Evolutionary conservation across 1,284 basidiomycete genomes (phyloP).

Genomic region (Rhodotorula sp.): DNA sequence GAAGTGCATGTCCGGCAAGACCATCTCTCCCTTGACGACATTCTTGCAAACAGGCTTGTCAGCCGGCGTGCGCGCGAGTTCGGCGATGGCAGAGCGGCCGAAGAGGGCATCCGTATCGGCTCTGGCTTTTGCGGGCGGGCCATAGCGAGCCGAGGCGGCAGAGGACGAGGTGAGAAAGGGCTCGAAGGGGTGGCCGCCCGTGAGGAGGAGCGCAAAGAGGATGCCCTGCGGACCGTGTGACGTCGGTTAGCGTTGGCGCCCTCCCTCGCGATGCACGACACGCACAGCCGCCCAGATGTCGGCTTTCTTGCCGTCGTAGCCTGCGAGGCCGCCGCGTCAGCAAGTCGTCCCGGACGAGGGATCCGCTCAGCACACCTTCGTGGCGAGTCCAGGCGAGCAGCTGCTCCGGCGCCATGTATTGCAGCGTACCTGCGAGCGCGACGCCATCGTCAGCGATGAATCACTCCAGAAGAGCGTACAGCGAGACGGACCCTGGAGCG

Average conservation of each 20-base stretch:
- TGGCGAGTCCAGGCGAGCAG: constrained; percentile 69
- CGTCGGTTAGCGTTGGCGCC: too few species aligned
- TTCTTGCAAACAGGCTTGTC: constrained; percentile 1
- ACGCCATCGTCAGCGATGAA: constrained; percentile 42
- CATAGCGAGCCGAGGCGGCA: not conserved
- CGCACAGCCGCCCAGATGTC: constrained; percentile 71
- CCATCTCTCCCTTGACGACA: constrained; percentile 11
- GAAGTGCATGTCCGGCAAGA: constrained; percentile 1
- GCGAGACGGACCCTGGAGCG: constrained; percentile 49
- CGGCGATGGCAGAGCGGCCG: constrained; percentile 6
- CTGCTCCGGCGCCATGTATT: constrained; percentile 80
- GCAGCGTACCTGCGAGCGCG: constrained; percentile 59
- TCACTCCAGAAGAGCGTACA: not conserved
- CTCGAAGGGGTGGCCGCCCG: constrained; percentile 28
- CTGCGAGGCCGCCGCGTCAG: constrained; percentile 34
- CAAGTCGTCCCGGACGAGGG: not conserved
- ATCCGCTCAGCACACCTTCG: not conserved
- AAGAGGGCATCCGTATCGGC: not conserved
- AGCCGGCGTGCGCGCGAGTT: constrained; percentile 2
- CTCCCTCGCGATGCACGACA: not conserved
- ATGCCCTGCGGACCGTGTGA: constrained; percentile 55
- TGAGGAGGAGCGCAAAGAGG: constrained; percentile 72
- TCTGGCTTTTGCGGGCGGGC: not conserved
- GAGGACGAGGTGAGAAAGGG: not conserved
- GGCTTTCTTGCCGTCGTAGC: constrained; percentile 72